Conservation (phyloP, 129 eudicot genomes). For the Calendula officinalis region DNA sequence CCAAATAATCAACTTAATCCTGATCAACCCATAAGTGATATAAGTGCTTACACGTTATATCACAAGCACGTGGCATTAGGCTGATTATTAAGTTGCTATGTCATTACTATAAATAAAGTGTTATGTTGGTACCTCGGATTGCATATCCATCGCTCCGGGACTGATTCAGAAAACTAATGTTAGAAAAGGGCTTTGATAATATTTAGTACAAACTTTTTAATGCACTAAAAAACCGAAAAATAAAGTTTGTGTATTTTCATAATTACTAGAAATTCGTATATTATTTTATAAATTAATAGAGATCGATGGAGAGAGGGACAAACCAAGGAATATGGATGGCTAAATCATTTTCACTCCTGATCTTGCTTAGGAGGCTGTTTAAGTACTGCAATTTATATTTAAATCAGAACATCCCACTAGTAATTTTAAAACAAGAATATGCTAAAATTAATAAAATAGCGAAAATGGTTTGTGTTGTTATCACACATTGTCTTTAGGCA, state of each 20-base stretch:
- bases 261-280: neutral
- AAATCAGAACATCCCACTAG: slow-evolving; percentile 20
- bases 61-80: no score
- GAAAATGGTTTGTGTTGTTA: neutral
- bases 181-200: slow-evolving; percentile 8
- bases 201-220: neutral
- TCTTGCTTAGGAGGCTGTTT: slow-evolving; percentile 54
- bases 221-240: neutral
- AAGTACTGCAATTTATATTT: slow-evolving; percentile 50
- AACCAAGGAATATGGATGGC: slow-evolving; percentile 55
- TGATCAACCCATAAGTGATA: no score
- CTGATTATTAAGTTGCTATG: no score
- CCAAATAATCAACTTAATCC: no score
- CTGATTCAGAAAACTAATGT: slow-evolving; percentile 29
- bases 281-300: neutral
- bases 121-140: slow-evolving; percentile 49
- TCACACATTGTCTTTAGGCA: neutral
- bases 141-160: slow-evolving; percentile 36
- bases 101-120: neutral
- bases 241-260: neutral
- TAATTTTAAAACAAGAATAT: slow-evolving; percentile 2
- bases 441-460: neutral
- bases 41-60: no score
- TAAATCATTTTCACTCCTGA: slow-evolving; percentile 64
- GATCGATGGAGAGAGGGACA: slow-evolving; percentile 1